phyloP scores from a whole-genome alignment of 805 yeast species.

The Zygosaccharomyces bisporus region DNA sequence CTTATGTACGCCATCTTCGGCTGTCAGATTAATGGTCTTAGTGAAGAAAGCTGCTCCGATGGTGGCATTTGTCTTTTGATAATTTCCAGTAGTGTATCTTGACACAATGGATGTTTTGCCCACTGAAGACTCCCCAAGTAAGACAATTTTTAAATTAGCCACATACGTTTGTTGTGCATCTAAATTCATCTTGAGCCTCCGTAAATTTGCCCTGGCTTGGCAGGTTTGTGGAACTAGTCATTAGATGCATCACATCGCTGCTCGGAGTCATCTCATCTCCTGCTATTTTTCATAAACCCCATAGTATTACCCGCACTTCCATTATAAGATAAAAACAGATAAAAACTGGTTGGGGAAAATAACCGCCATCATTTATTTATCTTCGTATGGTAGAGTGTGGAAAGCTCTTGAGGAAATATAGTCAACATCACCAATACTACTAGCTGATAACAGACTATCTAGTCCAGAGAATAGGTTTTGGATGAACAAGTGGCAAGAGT shows the following conservation, averaged over 20 bases:
- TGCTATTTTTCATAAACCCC: too few species aligned
- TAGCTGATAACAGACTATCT: too few species aligned
- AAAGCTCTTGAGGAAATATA: too few species aligned
- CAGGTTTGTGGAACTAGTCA: too few species aligned
- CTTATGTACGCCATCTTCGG: constrained; percentile 32
- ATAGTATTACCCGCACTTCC: neutral
- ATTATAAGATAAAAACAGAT: too few species aligned
- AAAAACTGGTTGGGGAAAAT: too few species aligned
- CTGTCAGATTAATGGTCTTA: constrained; percentile 57
- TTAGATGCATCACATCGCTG: too few species aligned
- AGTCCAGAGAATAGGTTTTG: too few species aligned
- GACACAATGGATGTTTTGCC: constrained; percentile 66
- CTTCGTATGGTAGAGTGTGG: too few species aligned
- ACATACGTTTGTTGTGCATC: constrained; percentile 6
- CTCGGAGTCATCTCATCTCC: neutral
- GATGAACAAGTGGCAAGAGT: too few species aligned
- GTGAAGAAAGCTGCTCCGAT: constrained; percentile 84
- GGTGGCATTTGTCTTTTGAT: constrained; percentile 74
- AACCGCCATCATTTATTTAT: constrained; percentile 4
- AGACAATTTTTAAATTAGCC: constrained; percentile 48
- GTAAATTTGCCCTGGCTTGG: too few species aligned
- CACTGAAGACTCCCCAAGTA: constrained; percentile 64
- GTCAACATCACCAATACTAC: too few species aligned
- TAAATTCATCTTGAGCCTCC: constrained; percentile 3
- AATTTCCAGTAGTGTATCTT: constrained; percentile 67